A percentile compares a stretch with the other conserved stretches of the same genome.
These are phyloP conservation scores for Dryas alaskensis DNA, from an alignment of 306 rosid genomes.

Conservation along the genomic window DNA sequence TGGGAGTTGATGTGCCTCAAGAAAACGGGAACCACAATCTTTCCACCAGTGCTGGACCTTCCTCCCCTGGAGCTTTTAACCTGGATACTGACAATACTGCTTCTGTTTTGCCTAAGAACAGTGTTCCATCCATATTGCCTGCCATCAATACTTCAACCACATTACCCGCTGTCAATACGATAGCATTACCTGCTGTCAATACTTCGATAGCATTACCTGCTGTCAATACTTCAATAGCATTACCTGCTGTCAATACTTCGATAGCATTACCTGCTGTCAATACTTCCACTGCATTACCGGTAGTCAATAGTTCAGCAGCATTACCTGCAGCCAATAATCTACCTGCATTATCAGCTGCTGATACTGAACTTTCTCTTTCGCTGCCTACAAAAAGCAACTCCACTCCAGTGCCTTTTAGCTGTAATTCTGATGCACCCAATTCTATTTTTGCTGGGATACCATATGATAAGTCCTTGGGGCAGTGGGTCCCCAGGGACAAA, in stretches of 20 bases:
- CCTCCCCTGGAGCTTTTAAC: conserved; percentile 39
- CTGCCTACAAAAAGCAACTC: conserved; percentile 47
- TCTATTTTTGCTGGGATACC: conserved; percentile 48
- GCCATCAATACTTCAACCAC: conserved; percentile 8
- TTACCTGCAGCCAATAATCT: conserved; percentile 22
- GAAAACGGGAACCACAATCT: conserved; percentile 42
- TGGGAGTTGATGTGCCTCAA: conserved; percentile 59
- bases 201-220: conserved; percentile 27
- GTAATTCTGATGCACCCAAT: conserved; percentile 38
- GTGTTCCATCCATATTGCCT: conserved; percentile 20
- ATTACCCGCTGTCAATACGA: conserved; percentile 14
- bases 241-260: conserved; percentile 11
- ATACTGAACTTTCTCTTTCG: conserved; percentile 80
- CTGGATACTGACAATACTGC: conserved; percentile 38
- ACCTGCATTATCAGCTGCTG: conserved; percentile 43
- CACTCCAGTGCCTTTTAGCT: conserved; percentile 37
- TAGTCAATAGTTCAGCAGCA: conserved; percentile 20
- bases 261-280: conserved; percentile 11
- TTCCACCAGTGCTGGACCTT: conserved; percentile 43
- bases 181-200: conserved; percentile 14
- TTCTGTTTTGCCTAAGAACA: conserved; percentile 35
- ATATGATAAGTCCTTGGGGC: conserved; percentile 52
- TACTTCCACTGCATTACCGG: conserved; percentile 30
- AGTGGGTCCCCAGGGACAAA: conserved; percentile 67
- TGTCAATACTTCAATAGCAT: conserved; percentile 18